Percentiles rank a stretch among this genome's conserved stretches.
phyloP scores from a whole-genome alignment of 139 green algal genomes.

The Trebouxia sp. region DNA sequence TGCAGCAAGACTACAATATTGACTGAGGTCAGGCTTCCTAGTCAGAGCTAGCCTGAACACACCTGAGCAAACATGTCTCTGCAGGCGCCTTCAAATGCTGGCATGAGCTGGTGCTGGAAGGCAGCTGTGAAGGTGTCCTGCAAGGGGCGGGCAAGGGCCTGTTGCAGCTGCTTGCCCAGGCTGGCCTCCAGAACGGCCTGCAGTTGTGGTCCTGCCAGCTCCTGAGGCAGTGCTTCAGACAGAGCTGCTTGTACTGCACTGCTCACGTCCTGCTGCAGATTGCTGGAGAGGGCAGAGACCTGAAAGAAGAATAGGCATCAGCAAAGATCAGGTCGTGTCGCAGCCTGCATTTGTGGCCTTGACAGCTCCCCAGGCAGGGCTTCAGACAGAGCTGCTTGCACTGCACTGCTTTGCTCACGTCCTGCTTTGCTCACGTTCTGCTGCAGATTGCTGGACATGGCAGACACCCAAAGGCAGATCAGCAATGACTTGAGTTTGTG shows the following conservation, averaged over 20 bases:
- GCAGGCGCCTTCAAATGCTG: conserved; percentile 72
- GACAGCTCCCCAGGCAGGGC: conserved; percentile 25
- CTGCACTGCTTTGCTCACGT: neutral
- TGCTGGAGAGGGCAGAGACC: neutral
- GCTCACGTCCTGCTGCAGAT: neutral
- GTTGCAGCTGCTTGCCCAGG: conserved; percentile 47
- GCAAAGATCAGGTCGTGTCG: neutral
- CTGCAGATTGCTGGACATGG: neutral
- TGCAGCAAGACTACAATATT: neutral
- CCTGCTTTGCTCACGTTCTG: neutral
- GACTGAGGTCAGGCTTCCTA: neutral
- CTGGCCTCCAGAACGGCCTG: conserved; percentile 34
- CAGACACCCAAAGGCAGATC: neutral
- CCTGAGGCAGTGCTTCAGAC: conserved; percentile 8
- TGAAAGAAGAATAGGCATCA: neutral
- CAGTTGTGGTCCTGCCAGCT: conserved; percentile 15
- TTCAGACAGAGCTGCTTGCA: conserved; percentile 18
- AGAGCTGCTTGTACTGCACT: conserved; percentile 20
- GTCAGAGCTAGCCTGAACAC: neutral
- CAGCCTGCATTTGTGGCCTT: neutral
- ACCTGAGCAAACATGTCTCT: conserved; percentile 61
- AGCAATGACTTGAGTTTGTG: neutral
- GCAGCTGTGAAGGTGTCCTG: conserved; percentile 54
- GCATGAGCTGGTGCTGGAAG: conserved; percentile 66
- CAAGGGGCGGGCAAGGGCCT: conserved; percentile 51